These are phyloP conservation scores for Melanomma pulvis-pyrius DNA, from an alignment of 495 filamentous ascomycete species.

Conservation along the genomic window DNA sequence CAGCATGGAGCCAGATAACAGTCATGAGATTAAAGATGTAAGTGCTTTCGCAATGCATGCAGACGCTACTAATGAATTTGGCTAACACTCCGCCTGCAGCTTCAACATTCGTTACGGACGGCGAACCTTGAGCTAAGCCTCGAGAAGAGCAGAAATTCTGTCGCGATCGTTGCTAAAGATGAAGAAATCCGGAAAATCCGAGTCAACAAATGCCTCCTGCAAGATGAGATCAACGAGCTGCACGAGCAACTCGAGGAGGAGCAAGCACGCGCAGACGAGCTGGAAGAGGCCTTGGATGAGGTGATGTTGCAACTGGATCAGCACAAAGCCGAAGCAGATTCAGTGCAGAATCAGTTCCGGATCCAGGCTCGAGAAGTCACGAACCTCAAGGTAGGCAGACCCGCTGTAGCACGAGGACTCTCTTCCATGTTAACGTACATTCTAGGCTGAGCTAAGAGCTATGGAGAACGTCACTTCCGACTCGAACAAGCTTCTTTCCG, in stretches of 20 bases:
- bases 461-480: slow-evolving; percentile 65
- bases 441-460: slow-evolving; percentile 67
- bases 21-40: slow-evolving; percentile 33
- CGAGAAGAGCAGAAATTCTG: slow-evolving; percentile 58
- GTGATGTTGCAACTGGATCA: slow-evolving; percentile 60
- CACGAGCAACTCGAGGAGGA: slow-evolving; percentile 62
- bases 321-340: slow-evolving; percentile 57
- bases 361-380: slow-evolving; percentile 64
- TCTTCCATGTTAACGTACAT: slow-evolving; percentile 18
- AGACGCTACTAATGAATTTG: neutral
- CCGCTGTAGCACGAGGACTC: neutral
- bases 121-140: slow-evolving; percentile 66
- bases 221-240: slow-evolving; percentile 70
- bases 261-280: slow-evolving; percentile 53
- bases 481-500: slow-evolving; percentile 69
- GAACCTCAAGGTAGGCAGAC: slow-evolving; percentile 64
- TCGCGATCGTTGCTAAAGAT: slow-evolving; percentile 64
- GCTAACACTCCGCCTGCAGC: slow-evolving; percentile 15
- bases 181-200: slow-evolving; percentile 68
- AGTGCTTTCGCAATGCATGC: neutral
- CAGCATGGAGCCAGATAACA: slow-evolving; percentile 19
- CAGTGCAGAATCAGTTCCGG: slow-evolving; percentile 59
- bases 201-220: slow-evolving; percentile 62
- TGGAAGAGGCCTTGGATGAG: slow-evolving; percentile 58
- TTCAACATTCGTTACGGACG: slow-evolving; percentile 52